A percentile compares a stretch with the other conserved stretches of the same genome.
These are phyloP conservation scores for Fusarium begoniae DNA, from an alignment of 2,329 filamentous ascomycete genomes.

Conservation along the genomic window DNA sequence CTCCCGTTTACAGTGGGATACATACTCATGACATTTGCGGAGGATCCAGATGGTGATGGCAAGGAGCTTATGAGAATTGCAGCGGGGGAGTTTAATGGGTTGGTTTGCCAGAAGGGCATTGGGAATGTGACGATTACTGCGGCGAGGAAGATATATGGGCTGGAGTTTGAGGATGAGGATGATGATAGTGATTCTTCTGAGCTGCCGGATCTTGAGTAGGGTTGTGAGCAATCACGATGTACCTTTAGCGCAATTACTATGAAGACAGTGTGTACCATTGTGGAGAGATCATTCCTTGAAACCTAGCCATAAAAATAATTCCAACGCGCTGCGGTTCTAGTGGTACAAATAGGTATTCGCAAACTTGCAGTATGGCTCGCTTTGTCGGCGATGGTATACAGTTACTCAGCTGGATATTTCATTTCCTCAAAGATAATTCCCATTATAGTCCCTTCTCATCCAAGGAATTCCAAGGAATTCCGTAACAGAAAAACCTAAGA, in stretches of 20 bases:
- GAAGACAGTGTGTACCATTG: too few species aligned
- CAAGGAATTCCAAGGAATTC: too few species aligned
- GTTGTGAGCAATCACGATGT: neutral
- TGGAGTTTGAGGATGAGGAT: neutral
- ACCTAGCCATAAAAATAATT: too few species aligned
- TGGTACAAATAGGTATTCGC: too few species aligned
- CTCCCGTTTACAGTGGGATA: neutral
- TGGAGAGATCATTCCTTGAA: too few species aligned
- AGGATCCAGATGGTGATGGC: neutral
- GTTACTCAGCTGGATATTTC: too few species aligned
- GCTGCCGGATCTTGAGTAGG: neutral
- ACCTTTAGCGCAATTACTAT: too few species aligned
- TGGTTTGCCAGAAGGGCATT: neutral
- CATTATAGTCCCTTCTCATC: rapidly evolving
- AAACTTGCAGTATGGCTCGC: too few species aligned
- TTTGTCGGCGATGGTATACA: rapidly evolving
- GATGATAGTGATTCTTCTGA: neutral
- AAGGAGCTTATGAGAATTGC: neutral
- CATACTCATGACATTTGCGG: neutral
- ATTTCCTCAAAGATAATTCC: too few species aligned
- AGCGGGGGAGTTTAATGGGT: neutral
- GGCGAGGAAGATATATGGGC: neutral
- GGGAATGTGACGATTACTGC: neutral
- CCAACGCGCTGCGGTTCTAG: rapidly evolving
- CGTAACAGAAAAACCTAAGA: too few species aligned